Evolutionary conservation across 495 filamentous ascomycete species (phyloP), one percentile per base, ranked within the genome.

Genomic region (Oidiodendron maius): DNA sequence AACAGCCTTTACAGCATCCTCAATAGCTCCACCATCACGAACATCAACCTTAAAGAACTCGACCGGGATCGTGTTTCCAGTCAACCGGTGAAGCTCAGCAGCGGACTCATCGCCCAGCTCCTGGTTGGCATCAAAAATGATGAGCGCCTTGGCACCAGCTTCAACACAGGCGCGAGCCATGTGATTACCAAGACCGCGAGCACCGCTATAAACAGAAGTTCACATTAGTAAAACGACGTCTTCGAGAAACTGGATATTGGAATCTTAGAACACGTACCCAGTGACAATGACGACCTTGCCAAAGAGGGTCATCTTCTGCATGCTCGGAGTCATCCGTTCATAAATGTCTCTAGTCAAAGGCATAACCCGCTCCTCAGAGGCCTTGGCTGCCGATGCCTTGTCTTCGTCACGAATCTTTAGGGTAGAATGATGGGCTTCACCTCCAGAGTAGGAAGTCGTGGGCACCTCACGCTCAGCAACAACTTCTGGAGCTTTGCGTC

Each of bases 41-140:
- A 89, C 81, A 56, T 89, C 86, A 28, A 87, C 82, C 63, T 78
- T 82, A 73, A 85, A 85, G 73, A 87, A 90, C 20, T 76, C 77
- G 35, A 84, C 80, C 21, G 83, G 83, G 4, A 89, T 74, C 10
- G 38, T 51, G 15, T 17, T 16, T 22, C 81, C 77, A 26, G 82
- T 80, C 64, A 81, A 75, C 54, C 76, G 68, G 63, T 82, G 73
- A 36, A 89, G 71, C 59, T 84, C 80, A 4, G 72, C 74, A 1
- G 82, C 84, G 12, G 84, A 64, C 53, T 74, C 65, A 57, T 83
- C 82, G 24, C 86, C 86, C n/a, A 85, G 72, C 18, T 86, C 78
- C 60, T 82, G 77, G 61, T 84, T 82, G 49, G 81, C 77, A 55
- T 90, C 86, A 52, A 90, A 76, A 56, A 90, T 85, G 41, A 80